These are phyloP conservation scores for Solanum chilense DNA, from an alignment of 257 asterid species.

Conservation along the genomic window DNA sequence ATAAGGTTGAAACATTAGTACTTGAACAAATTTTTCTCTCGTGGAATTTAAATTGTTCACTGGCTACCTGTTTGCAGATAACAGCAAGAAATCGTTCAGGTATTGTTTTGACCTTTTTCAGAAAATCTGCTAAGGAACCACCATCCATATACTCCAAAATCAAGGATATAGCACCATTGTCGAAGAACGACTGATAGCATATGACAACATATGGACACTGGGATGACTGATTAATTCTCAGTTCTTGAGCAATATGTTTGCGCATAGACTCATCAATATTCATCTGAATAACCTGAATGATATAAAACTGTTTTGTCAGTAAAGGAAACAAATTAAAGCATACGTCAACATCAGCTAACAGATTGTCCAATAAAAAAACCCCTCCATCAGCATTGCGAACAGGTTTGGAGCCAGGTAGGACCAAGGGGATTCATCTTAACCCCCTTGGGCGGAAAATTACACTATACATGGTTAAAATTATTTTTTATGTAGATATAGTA, in stretches of 20 bases:
- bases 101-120: slow-evolving; percentile 61
- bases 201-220: slow-evolving; percentile 85
- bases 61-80: slow-evolving; percentile 78
- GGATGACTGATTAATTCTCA: slow-evolving; percentile 91
- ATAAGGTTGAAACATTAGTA: not conserved
- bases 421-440: no score
- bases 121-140: slow-evolving; percentile 91
- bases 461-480: not conserved
- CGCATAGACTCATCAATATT: slow-evolving; percentile 79
- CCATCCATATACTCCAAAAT: slow-evolving; percentile 99
- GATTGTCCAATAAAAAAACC: not conserved
- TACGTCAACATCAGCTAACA: not conserved
- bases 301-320: not conserved
- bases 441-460: not conserved
- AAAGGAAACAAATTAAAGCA: not conserved
- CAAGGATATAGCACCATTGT: slow-evolving; percentile 94
- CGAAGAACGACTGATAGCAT: slow-evolving; percentile 91
- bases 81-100: slow-evolving; percentile 97
- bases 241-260: slow-evolving; percentile 80
- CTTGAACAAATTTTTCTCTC: not conserved
- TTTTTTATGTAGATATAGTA: not conserved
- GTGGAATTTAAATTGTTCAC: not conserved
- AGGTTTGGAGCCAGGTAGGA: not conserved
- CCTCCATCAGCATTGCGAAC: not conserved
- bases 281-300: slow-evolving; percentile 91